Percentiles rank a stretch among this genome's conserved stretches.
These are phyloP conservation scores for Pseudotulostoma volvatum DNA, from an alignment of 495 filamentous ascomycete species.

Conservation along the genomic window DNA sequence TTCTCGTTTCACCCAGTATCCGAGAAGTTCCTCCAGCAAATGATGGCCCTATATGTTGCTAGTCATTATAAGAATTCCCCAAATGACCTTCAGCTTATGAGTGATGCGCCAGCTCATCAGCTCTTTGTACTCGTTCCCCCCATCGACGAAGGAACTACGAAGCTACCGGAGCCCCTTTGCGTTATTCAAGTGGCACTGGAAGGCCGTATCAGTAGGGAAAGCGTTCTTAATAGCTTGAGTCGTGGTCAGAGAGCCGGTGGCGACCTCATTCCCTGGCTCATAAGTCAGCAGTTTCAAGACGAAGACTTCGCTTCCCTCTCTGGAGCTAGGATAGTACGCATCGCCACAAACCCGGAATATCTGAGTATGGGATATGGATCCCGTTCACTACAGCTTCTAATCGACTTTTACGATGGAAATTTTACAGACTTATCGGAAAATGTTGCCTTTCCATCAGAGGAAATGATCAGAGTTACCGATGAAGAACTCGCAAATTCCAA, in stretches of 20 bases:
- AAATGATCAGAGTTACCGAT: constrained; percentile 70
- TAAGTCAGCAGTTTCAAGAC: constrained; percentile 97
- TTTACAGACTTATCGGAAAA: constrained; percentile 66
- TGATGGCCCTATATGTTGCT: constrained; percentile 96
- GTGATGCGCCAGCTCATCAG: constrained; percentile 92
- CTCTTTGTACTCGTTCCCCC: constrained; percentile 90
- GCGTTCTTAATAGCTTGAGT: constrained; percentile 74
- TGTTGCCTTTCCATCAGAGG: constrained; percentile 27
- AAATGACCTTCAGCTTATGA: constrained; percentile 95
- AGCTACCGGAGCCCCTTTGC: constrained; percentile 82
- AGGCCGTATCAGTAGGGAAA: constrained; percentile 84
- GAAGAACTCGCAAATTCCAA: constrained; percentile 62
- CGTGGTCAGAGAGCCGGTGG: constrained; percentile 82
- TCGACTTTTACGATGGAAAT: constrained; percentile 90
- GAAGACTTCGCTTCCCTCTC: constrained; percentile 89
- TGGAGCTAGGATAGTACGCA: constrained; percentile 82
- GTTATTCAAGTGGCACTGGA: constrained; percentile 93
- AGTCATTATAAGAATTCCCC: constrained; percentile 98
- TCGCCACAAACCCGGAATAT: constrained; percentile 94
- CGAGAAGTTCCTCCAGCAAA: constrained; percentile 93
- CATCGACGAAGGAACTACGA: constrained; percentile 54
- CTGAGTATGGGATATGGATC: constrained; percentile 88
- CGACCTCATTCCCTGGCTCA: constrained; percentile 94
- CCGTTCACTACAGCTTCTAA: constrained; percentile 66
- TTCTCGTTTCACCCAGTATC: constrained; percentile 97